Conservation (phyloP, 1,284 basidiomycete species). For the Leccinum pachyderme region DNA sequence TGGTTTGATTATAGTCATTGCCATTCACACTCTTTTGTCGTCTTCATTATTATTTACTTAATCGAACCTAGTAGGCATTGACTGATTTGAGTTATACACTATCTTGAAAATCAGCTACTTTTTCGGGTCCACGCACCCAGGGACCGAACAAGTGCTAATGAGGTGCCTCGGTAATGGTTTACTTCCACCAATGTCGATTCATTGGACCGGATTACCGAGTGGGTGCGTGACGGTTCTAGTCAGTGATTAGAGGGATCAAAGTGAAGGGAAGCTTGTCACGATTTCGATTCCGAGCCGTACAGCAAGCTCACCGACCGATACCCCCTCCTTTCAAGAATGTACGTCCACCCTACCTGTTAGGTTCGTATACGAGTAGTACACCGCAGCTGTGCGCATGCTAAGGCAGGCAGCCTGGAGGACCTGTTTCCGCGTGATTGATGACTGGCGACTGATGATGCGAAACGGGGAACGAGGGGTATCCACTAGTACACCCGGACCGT, state of each 20-base stretch:
- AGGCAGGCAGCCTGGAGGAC: too few relatives aligned
- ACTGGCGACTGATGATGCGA: too few relatives aligned
- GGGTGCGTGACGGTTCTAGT: not conserved
- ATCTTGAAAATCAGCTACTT: conserved; percentile 8
- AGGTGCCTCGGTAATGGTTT: not conserved
- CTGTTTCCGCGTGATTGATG: too few relatives aligned
- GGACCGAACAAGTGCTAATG: not conserved
- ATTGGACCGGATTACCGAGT: not conserved
- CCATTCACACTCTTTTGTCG: conserved; percentile 14
- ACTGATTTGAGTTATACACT: conserved; percentile 15
- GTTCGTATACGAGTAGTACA: not conserved
- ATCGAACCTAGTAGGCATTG: conserved; percentile 29
- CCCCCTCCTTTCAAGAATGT: too few relatives aligned
- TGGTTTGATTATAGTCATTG: conserved; percentile 2
- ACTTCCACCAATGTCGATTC: not conserved
- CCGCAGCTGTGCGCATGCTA: not conserved
- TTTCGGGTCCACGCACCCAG: not conserved
- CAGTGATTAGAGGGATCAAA: not conserved
- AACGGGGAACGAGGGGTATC: too few relatives aligned
- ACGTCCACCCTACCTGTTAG: too few relatives aligned
- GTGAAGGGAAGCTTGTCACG: too few relatives aligned
- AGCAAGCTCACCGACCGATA: too few relatives aligned
- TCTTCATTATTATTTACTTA: conserved; percentile 29
- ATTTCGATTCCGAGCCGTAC: not conserved
- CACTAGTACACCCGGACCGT: too few relatives aligned